Evolutionary conservation across 306 rosid genomes (phyloP).

Genomic region (Cicer yamashitae): DNA sequence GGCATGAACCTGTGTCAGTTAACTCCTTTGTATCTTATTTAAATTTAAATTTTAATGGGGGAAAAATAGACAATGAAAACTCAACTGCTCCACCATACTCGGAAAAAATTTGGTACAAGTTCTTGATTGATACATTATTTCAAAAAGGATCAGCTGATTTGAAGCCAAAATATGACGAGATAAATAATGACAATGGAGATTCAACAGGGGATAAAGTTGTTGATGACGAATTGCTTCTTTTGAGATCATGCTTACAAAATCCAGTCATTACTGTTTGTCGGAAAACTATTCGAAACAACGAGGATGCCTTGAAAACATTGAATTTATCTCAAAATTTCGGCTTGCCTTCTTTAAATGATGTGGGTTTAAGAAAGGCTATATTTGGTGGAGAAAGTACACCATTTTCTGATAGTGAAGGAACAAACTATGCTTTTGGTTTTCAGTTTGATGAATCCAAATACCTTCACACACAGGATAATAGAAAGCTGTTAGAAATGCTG

Average conservation of each 20-base stretch:
- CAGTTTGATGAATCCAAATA: constrained; percentile 77
- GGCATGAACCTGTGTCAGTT: constrained; percentile 42
- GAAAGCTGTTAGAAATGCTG: constrained; percentile 67
- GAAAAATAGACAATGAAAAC: constrained; percentile 49
- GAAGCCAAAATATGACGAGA: constrained; percentile 50
- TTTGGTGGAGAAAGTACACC: constrained; percentile 58
- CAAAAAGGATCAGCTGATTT: constrained; percentile 56
- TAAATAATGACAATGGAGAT: constrained; percentile 42
- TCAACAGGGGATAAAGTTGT: constrained; percentile 48
- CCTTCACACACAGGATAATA: constrained; percentile 65
- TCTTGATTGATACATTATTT: constrained; percentile 65
- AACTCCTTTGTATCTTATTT: constrained; percentile 46
- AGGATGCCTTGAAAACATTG: constrained; percentile 66
- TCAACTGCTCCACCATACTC: constrained; percentile 50
- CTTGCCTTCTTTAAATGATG: constrained; percentile 87
- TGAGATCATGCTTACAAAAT: constrained; percentile 68
- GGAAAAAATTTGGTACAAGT: constrained; percentile 74
- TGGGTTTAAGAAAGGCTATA: constrained; percentile 67
- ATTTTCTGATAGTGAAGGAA: constrained; percentile 64
- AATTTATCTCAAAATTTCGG: constrained; percentile 68
- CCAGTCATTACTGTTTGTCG: constrained; percentile 79
- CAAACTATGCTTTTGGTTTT: constrained; percentile 82
- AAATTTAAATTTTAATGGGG: constrained; percentile 31
- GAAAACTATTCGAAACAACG: constrained; percentile 55
- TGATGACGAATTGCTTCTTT: constrained; percentile 51